Evolutionary conservation across 495 filamentous ascomycete species (phyloP).

Genomic region (Podospora bellae-mahoneyi): DNA sequence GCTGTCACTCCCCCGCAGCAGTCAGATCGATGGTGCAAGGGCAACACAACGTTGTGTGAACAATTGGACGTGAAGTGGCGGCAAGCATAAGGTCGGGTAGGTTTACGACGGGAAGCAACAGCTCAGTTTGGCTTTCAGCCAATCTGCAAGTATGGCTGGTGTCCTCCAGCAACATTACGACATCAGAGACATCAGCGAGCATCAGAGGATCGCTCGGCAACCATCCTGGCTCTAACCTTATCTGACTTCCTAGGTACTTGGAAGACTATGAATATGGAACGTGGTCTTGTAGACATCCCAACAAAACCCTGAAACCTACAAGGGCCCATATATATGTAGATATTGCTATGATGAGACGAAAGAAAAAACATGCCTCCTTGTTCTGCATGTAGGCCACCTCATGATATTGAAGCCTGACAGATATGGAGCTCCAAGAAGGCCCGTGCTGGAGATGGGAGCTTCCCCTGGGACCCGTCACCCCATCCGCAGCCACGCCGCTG

Average conservation of each 20-base stretch:
- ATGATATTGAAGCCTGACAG: conserved; percentile 11
- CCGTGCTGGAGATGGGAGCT: conserved; percentile 5
- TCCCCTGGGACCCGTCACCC: conserved; percentile 3
- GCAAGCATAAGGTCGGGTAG: too few species aligned
- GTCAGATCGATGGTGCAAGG: background rate
- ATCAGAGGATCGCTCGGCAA: too few species aligned
- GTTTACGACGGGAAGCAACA: too few species aligned
- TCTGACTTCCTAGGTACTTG: too few species aligned
- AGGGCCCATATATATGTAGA: background rate
- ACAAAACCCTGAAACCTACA: background rate
- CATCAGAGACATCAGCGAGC: too few species aligned
- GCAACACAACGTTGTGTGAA: background rate
- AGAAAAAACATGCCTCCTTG: background rate
- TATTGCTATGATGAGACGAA: background rate
- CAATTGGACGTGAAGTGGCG: background rate
- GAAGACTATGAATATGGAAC: too few species aligned
- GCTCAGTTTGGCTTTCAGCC: too few species aligned
- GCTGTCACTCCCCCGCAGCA: background rate
- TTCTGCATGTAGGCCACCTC: background rate
- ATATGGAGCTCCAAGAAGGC: conserved; percentile 7
- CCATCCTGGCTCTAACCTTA: too few species aligned
- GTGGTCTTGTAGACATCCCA: too few species aligned
- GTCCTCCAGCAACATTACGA: too few species aligned
- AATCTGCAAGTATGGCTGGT: too few species aligned
- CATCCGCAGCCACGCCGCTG: background rate